Base-by-base conservation (phyloP, 2,329 filamentous ascomycete species). In the Sclerotinia subarctica region DNA sequence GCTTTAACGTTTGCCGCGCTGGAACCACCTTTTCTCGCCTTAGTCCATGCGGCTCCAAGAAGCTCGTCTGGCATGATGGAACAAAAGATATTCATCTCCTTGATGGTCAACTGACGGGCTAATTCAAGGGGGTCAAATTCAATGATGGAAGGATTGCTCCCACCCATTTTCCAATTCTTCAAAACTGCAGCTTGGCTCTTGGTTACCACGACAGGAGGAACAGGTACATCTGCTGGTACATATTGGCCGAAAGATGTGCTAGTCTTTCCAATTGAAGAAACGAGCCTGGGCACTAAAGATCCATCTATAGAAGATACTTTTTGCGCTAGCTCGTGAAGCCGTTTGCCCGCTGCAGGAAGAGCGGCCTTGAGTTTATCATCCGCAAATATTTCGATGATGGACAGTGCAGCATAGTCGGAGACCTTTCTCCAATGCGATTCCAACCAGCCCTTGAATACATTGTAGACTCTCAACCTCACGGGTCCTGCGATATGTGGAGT, bases 391-490 rank as follows among this genome's bases (percentile, higher is more conserved):
- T 90, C 83, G 71, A 99, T 96, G 60, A 91, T 82, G 0, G 85
- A 82, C 11, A 99, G 82, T 1, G 94, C 93, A 17, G 87, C 85
- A 65, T 87, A 86, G 77, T 99, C 95, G 15, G 89, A 88, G 69
- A 93, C 88, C 71, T 92, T 88, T 59, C 91, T 88, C 94, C 95
- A 99, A 79, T 99, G 93, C 8, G 91, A 95, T 80, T 98, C 95
- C 26, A 99, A 82, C 95, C 95, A 99, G 53, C 92, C 91, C 79
- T 99, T 99, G 84, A 99, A 93, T 68, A 93, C 90, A 77, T 99
- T 98, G 82, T 96, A 98, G 1, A 98, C 93, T 64, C 95, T 88
- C 59, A 99, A 82, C 63, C 94, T 89, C 29, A 98, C 94, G 0
- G 94, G 92, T 3, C 84, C 86, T 29, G 93, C 89, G 71, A 94